Conservation (phyloP, 106 monocot genomes). For the Dendrobium chrysotoxum region DNA sequence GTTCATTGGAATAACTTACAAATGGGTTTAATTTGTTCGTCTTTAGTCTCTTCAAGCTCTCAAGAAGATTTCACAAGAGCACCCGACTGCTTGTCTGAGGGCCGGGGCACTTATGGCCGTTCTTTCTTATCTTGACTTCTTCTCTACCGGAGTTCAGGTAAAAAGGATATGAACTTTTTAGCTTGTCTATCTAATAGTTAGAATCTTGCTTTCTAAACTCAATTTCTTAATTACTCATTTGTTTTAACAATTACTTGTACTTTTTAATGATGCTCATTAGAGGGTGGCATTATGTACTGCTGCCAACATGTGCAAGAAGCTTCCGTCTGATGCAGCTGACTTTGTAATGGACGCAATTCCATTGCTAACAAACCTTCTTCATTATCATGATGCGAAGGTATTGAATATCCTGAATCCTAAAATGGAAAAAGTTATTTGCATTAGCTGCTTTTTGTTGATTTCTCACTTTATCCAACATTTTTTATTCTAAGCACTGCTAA, state of each 20-base stretch:
- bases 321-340: conserved; percentile 96
- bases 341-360: conserved; percentile 99
- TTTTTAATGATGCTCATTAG: conserved; percentile 27
- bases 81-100: conserved; percentile 89
- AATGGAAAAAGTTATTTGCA: not conserved
- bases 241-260: not conserved
- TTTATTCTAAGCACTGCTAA: not conserved
- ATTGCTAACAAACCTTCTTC: conserved; percentile 83
- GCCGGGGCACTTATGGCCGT: conserved; percentile 99
- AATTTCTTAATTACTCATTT: not conserved
- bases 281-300: conserved; percentile 95
- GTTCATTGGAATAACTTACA: not conserved
- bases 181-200: not conserved
- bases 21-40: not conserved
- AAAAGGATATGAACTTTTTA: not conserved
- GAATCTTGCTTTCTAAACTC: not conserved
- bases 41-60: conserved; percentile 93
- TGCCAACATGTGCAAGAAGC: conserved; percentile 97
- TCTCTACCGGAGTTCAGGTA: conserved; percentile 98
- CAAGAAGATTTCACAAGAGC: conserved; percentile 95
- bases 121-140: conserved; percentile 95
- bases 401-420: not conserved
- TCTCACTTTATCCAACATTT: not conserved
- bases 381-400: conserved; percentile 94
- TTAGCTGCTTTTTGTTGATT: not conserved